A percentile compares a stretch with the other conserved stretches of the same genome.
phyloP scores from a whole-genome alignment of 202 grass and related monocot species.

The Zizania palustris region DNA sequence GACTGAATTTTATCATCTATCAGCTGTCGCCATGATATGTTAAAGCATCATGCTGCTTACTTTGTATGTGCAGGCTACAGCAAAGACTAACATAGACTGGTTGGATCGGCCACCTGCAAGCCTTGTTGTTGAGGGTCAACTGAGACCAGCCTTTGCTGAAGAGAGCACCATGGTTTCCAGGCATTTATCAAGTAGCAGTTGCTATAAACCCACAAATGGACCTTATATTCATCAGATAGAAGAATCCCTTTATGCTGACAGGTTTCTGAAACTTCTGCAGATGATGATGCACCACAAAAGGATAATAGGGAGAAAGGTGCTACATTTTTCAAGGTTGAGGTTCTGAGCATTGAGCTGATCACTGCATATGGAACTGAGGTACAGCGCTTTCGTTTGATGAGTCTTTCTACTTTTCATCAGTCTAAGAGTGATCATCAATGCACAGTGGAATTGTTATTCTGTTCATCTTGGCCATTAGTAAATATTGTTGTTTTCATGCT shows the following conservation, averaged over 20 bases:
- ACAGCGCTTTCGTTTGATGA: neutral
- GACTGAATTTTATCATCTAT: neutral
- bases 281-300: conserved; percentile 40
- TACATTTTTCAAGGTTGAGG: conserved; percentile 84
- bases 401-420: neutral
- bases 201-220: neutral
- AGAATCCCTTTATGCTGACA: conserved; percentile 16
- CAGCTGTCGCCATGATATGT: neutral
- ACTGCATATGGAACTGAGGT: conserved; percentile 88
- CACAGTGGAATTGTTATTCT: neutral
- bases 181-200: conserved; percentile 49
- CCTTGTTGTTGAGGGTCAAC: conserved; percentile 76
- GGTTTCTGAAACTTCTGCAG: conserved; percentile 32
- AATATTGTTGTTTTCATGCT: conserved; percentile 3
- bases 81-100: conserved; percentile 74
- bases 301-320: conserved; percentile 51
- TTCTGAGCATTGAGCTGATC: conserved; percentile 80
- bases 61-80: conserved; percentile 43
- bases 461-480: conserved; percentile 14
- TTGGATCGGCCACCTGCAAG: conserved; percentile 78
- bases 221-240: neutral
- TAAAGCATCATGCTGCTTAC: neutral
- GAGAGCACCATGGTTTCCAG: conserved; percentile 69
- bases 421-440: neutral
- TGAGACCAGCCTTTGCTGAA: conserved; percentile 81